Conservation (phyloP, 108 stramenopile species). For the Bacterosira constricta region DNA sequence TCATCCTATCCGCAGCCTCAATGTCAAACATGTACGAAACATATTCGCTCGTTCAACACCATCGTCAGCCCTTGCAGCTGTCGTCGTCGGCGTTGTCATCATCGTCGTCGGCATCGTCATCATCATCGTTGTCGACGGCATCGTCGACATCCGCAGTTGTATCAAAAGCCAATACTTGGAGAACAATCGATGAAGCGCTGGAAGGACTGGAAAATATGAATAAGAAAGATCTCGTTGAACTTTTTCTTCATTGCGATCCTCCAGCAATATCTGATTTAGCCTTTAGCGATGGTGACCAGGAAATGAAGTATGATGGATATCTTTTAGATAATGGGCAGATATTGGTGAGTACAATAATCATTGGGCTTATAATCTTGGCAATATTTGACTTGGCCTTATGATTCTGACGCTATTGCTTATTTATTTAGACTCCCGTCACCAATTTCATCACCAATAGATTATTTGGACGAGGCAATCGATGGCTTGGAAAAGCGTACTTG, state of each 20-base stretch:
- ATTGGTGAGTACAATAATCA: slow-evolving; percentile 35
- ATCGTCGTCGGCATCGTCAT: background rate
- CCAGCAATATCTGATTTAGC: slow-evolving; percentile 2
- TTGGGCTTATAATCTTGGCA: too few relatives aligned
- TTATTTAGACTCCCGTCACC: slow-evolving; percentile 18
- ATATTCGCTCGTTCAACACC: slow-evolving; percentile 2
- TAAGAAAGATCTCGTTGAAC: slow-evolving; percentile 19
- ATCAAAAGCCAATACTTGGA: slow-evolving; percentile 5
- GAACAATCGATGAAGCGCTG: slow-evolving; percentile 17
- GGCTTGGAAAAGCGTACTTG: slow-evolving; percentile 35
- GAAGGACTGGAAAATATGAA: slow-evolving; percentile 10
- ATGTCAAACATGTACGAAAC: slow-evolving; percentile 32
- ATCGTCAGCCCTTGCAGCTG: background rate
- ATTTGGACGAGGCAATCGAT: slow-evolving; percentile 30
- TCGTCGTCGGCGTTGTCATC: background rate
- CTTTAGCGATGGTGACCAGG: background rate
- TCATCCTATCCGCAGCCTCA: slow-evolving; percentile 26
- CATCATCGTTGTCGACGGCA: background rate
- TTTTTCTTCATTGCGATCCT: slow-evolving; percentile 28
- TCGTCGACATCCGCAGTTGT: background rate
- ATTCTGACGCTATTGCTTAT: background rate
- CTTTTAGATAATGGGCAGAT: slow-evolving; percentile 32
- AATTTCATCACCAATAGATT: slow-evolving; percentile 40
- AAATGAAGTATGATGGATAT: slow-evolving; percentile 25
- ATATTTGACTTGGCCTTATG: too few relatives aligned